Base-by-base conservation (phyloP, 169 alveolate genomes). In the Theileria sp. region DNA sequence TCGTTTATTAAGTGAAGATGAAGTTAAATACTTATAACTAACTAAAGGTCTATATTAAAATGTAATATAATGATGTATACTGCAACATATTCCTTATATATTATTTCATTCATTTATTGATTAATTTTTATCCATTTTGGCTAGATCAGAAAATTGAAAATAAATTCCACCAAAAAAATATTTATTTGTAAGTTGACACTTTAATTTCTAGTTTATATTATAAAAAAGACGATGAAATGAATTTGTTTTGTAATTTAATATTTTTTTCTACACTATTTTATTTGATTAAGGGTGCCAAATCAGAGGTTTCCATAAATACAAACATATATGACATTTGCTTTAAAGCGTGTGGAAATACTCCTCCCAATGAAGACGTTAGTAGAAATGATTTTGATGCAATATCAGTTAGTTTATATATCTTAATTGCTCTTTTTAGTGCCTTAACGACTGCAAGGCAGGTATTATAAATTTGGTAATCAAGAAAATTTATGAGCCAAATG, bases 261-360 rank as follows among this genome's bases (percentile, higher is more conserved):
- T 67, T 23, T 67, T 67, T 30, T 25, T 67, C 30, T 67, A 26
- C 38, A 67, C 34, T 67, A 10, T 67, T 67, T 30, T 38, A 26
- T 38, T 49, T 38, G 13, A 38, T 67, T 25, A 10, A 0, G 17
- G 17, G 32, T 25, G 34, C 23, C 62, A 17, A 66, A 26, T 44
- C 58, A 34, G 79, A 72, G 54, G 51, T 34, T 58, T 28, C 30
- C 51, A 7, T 34, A 23, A 25, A 25, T 6, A 17, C 84, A 23
- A 5, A 15, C n/a, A 64, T 72, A 3, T 72, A 30, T 38, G 54
- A 30, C 51, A 23, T 72, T 58, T 72, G 79, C 56, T 72, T 73
- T 23, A 72, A 72, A 38, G 79, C 79, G 0, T 72, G 79, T 60
- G 62, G 74, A 50, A 25, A 72, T 15, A 30, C 79, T 32, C 32